Percentiles rank a stretch among this genome's conserved stretches.
Conservation (phyloP, 2,329 filamentous ascomycete genomes). For the Xylariaceae sp. region DNA sequence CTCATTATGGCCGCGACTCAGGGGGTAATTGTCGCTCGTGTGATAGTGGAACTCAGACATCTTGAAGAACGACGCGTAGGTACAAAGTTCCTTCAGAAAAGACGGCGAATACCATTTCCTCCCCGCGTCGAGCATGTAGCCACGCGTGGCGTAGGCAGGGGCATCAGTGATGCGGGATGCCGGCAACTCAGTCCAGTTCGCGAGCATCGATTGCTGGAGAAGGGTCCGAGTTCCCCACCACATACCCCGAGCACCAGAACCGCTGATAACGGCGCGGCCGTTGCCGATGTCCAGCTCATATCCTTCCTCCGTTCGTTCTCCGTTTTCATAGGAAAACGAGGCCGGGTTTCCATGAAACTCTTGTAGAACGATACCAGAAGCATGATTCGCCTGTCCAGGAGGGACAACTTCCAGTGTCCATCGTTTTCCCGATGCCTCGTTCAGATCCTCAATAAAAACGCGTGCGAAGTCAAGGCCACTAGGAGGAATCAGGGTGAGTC, state of each 20-base stretch:
- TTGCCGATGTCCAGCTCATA: constrained; percentile 40
- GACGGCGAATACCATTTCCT: constrained; percentile 39
- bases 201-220: constrained; percentile 37
- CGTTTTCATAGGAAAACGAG: constrained; percentile 43
- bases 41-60: constrained; percentile 47
- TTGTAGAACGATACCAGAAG: constrained; percentile 41
- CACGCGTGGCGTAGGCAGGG: constrained; percentile 41
- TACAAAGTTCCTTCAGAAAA: constrained; percentile 41
- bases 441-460: constrained; percentile 42
- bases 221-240: constrained; percentile 45
- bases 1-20: constrained; percentile 42
- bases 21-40: constrained; percentile 44
- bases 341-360: constrained; percentile 25
- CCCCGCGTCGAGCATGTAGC: constrained; percentile 41
- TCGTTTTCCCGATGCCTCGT: constrained; percentile 35
- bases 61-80: constrained; percentile 43
- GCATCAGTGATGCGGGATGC: constrained; percentile 33
- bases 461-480: constrained; percentile 44
- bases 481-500: constrained; percentile 48
- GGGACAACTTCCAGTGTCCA: constrained; percentile 40
- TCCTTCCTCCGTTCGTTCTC: constrained; percentile 43
- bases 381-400: constrained; percentile 30
- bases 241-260: constrained; percentile 40
- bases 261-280: constrained; percentile 35
- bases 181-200: constrained; percentile 29